These are phyloP conservation scores for Ceratobasidium sp. DNA, from an alignment of 1,284 basidiomycete genomes.

Conservation along the genomic window DNA sequence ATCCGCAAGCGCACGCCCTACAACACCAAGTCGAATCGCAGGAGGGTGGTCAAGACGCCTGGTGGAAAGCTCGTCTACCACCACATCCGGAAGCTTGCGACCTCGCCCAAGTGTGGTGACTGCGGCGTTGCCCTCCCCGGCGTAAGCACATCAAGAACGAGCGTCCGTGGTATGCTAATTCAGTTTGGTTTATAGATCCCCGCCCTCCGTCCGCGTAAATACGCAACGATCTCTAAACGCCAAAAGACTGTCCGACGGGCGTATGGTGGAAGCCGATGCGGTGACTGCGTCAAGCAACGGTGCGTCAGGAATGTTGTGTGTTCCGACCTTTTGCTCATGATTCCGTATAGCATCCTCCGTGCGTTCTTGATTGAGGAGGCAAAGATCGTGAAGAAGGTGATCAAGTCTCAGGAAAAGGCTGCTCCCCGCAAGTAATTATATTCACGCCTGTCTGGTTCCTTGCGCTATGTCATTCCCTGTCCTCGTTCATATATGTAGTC, in stretches of 20 bases:
- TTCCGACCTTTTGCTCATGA: constrained; percentile 20
- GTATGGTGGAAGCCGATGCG: constrained; percentile 95
- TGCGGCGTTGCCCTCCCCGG: constrained; percentile 91
- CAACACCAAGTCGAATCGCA: constrained; percentile 97
- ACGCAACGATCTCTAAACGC: constrained; percentile 93
- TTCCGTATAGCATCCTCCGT: constrained; percentile 80
- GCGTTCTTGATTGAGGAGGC: constrained; percentile 99
- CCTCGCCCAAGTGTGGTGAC: constrained; percentile 96
- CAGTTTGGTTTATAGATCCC: constrained; percentile 66
- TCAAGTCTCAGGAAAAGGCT: constrained; percentile 82
- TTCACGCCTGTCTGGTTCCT: constrained; percentile 12
- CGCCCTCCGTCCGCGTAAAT: constrained; percentile 90
- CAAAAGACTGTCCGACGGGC: constrained; percentile 93
- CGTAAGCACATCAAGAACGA: no score
- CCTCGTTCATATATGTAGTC: constrained; percentile 39
- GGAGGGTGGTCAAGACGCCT: constrained; percentile 92
- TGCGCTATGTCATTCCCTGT: constrained; percentile 29
- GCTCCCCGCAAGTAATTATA: constrained; percentile 34
- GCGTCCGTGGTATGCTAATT: neutral
- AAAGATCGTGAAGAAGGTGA: constrained; percentile 99
- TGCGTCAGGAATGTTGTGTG: constrained; percentile 57
- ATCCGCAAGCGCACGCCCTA: constrained; percentile 99
- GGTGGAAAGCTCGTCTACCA: constrained; percentile 92
- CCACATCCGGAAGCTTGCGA: constrained; percentile 85
- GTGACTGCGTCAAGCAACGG: constrained; percentile 91